Conservation (phyloP, 2,329 filamentous ascomycete species). For the Calonectria montana region DNA sequence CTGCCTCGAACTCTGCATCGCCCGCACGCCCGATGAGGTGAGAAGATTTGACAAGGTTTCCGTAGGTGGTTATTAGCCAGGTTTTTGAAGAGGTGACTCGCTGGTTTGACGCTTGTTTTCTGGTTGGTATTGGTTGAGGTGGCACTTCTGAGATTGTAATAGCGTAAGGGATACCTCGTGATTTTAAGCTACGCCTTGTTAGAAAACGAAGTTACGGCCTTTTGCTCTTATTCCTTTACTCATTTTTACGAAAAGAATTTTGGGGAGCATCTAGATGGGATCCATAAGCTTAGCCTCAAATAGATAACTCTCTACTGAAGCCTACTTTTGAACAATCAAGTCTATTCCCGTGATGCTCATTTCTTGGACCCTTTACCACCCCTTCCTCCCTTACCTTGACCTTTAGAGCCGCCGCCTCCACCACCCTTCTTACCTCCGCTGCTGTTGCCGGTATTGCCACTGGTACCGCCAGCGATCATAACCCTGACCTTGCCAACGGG, state of each 20-base stretch:
- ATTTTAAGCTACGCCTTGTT: neutral
- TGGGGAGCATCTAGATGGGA: conserved; percentile 20
- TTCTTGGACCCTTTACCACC: conserved; percentile 59
- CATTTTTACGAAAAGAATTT: neutral
- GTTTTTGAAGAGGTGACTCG: neutral
- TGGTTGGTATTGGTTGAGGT: conserved; percentile 6
- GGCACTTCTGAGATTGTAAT: conserved; percentile 19
- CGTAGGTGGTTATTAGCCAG: conserved; percentile 21
- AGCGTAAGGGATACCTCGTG: conserved; percentile 2
- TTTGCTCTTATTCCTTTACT: conserved; percentile 2
- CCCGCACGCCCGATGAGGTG: conserved; percentile 69
- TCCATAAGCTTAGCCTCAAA: conserved; percentile 12
- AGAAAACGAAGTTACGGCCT: conserved; percentile 20
- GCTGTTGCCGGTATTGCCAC: conserved; percentile 54
- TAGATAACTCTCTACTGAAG: conserved; percentile 27
- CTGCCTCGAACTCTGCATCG: conserved; percentile 76
- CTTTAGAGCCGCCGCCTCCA: conserved; percentile 30
- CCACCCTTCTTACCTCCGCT: conserved; percentile 51
- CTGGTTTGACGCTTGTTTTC: neutral
- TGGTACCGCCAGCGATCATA: conserved; percentile 74
- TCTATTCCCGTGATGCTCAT: conserved; percentile 27
- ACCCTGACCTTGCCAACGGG: conserved; percentile 84
- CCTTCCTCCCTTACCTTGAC: conserved; percentile 48
- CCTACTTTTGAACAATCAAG: conserved; percentile 6
- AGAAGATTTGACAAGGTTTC: conserved; percentile 59